Conservation (phyloP, 106 monocot species). For the Dioscorea dumetorum region DNA sequence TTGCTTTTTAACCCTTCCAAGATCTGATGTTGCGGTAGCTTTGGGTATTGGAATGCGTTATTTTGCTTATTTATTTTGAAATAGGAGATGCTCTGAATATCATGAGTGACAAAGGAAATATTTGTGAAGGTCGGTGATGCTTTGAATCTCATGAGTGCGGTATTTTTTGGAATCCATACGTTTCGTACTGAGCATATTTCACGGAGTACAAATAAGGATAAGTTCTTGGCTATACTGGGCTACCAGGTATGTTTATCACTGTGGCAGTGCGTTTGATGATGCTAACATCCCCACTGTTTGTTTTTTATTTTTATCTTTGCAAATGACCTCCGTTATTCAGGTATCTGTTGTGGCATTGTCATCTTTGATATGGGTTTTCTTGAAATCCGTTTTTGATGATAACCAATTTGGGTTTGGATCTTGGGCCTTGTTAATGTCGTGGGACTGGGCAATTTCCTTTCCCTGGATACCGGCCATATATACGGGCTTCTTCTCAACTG, state of each 20-base stretch:
- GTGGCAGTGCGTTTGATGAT: not conserved
- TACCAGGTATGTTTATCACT: slow-evolving; percentile 41
- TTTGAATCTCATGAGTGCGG: slow-evolving; percentile 64
- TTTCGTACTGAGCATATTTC: slow-evolving; percentile 74
- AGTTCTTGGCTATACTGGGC: slow-evolving; percentile 64
- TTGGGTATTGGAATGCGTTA: not conserved
- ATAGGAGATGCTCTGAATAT: not conserved
- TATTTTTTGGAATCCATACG: slow-evolving; percentile 85
- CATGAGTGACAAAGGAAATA: too few species aligned
- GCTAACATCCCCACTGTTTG: not conserved
- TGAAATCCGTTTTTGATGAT: slow-evolving; percentile 15
- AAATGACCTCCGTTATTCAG: slow-evolving; percentile 18
- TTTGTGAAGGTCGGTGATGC: slow-evolving; percentile 66
- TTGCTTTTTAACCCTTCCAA: not conserved
- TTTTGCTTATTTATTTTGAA: not conserved
- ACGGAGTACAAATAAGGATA: slow-evolving; percentile 55
- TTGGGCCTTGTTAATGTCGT: slow-evolving; percentile 23
- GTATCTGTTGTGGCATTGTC: slow-evolving; percentile 54
- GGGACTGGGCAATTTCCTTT: slow-evolving; percentile 52
- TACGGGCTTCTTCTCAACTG: slow-evolving; percentile 80
- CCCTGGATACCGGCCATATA: slow-evolving; percentile 95
- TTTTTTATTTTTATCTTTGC: not conserved
- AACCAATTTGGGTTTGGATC: slow-evolving; percentile 13
- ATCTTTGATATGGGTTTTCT: slow-evolving; percentile 52
- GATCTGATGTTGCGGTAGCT: not conserved